Evolutionary conservation across 2,329 filamentous ascomycete species (phyloP), one percentile per base, ranked within the genome.

Genomic region (Elsinoe fawcettii): DNA sequence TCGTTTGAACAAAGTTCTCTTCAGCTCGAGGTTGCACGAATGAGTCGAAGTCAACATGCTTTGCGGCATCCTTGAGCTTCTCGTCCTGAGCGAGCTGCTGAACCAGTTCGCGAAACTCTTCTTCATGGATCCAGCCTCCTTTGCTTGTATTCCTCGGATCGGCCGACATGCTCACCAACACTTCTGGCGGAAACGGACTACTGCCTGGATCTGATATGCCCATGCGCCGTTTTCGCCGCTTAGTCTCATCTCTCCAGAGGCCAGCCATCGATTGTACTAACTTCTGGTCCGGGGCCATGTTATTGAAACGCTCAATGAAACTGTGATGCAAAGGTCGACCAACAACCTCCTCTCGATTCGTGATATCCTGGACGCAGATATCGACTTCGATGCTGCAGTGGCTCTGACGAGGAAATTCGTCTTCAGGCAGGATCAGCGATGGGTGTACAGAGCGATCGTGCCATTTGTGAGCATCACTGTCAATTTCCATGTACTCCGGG

Each of bases 221-320:
- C 80, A 92, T 85, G 46, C 81, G 81, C 49, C 80, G 77, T 70
- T 88, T 92, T 30, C 91, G 82, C 44, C 91, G 82, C 59, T 83
- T 84, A 0, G 86, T 89, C 70, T 97, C 93, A 64, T 96, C 90
- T 67, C 84, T 85, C 93, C 93, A 99, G 2, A 99, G 73, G 0
- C 88, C 87, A 57, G 90, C 90, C 88, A 99, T 92, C 62, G 93
- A 99, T 66, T 89, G 85, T 4, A 99, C 91, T 9, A 96, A 78
- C 66, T 95, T 96, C 66, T 91, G 76, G 62, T 88, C 84, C 0
- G 78, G 71, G 0, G 82, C 75, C 18, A 86, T 70, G 2, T 88
- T 84, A 34, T 80, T 75, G 9, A 83, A 70, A 11, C 82, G 80
- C 69, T 97, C 93, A 20, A 85, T 75, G 64, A 99, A 96, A 66